These are phyloP conservation scores for Cercospora sojina DNA, from an alignment of 2,329 filamentous ascomycete genomes.

Conservation along the genomic window DNA sequence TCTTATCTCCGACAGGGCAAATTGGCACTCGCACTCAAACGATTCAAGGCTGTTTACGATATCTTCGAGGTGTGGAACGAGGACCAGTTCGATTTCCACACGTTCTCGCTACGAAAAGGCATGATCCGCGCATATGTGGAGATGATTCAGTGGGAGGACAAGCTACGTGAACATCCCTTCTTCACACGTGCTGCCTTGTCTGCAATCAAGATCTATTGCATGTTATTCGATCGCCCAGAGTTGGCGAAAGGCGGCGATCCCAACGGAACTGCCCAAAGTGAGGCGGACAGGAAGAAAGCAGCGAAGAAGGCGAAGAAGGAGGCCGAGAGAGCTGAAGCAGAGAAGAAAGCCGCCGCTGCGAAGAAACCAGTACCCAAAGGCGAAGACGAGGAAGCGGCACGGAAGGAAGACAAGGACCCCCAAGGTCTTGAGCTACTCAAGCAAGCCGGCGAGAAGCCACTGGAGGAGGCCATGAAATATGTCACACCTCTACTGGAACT, in stretches of 20 bases:
- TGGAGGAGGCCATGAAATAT: constrained; percentile 86
- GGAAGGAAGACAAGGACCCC: constrained; percentile 90
- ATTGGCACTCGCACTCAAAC: constrained; percentile 81
- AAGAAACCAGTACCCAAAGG: constrained; percentile 55
- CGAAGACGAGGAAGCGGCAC: constrained; percentile 54
- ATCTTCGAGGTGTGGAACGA: constrained; percentile 98
- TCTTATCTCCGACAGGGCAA: constrained; percentile 81
- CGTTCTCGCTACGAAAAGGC: constrained; percentile 93
- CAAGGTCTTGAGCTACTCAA: constrained; percentile 68
- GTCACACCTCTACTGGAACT: constrained; percentile 77
- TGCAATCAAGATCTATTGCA: constrained; percentile 76
- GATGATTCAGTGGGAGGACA: constrained; percentile 95
- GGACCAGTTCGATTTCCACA: constrained; percentile 98
- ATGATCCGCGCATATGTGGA: constrained; percentile 93
- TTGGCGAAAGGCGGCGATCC: constrained; percentile 68
- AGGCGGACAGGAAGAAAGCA: constrained; percentile 74
- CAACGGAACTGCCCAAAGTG: constrained; percentile 69
- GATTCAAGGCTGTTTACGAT: constrained; percentile 81
- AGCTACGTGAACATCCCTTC: constrained; percentile 87
- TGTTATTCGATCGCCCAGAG: constrained; percentile 72
- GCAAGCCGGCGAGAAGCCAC: constrained; percentile 69
- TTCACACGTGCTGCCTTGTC: constrained; percentile 80
- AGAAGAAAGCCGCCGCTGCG: constrained; percentile 58
- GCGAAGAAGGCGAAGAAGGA: constrained; percentile 73
- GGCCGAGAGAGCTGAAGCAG: constrained; percentile 76